Evolutionary conservation across 441 rosid genomes (phyloP), one percentile per base, ranked within the genome.

Genomic region (Arabidopsis hybrid): DNA sequence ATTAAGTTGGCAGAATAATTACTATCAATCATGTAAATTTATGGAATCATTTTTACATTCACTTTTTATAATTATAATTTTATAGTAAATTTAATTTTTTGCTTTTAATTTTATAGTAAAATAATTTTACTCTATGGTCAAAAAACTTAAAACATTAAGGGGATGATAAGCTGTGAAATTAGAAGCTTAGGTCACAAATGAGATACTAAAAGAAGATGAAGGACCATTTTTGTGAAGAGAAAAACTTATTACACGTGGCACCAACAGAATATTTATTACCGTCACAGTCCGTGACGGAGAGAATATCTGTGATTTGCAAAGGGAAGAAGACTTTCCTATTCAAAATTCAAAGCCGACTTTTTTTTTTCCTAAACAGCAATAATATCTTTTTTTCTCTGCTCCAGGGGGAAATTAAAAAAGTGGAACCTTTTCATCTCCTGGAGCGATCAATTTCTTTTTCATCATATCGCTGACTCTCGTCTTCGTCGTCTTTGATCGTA

Each of bases 391-490:
- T 21, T 10, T 13, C 66, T 69, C 46, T 38, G 74, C 66, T 69
- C 45, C 70, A 34, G 26, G 76, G 76, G 55, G 60, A 56, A 47
- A 18, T 14, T 14, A 8, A 45, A 29, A 75, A 69, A 71, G 60
- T 76, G 43, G 43, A 59, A 36, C 63, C 72, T 77, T 77, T 68
- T 5, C 0, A 59, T 71, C 73, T 51, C 61, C 66, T 59, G 71
- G 64, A 56, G 76, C 77, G 74, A 72, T 45, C 77, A 59, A 49
- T 53, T 53, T 17, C 13, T 21, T 43, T n/a, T 21, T 8, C 63
- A 60, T 51, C 55, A 1, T 56, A 49, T 57, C 67, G 59, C 38
- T 39, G 69, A 60, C 59, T 58, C 66, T 65, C 42, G 16, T 21
- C 26, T 21, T 76, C 62, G 18, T 72, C 69, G 63, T 59, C 64